A percentile compares a stretch with the other conserved stretches of the same genome.
phyloP scores from a whole-genome alignment of 768 basidiomycete species.

The Psilocybe subaeruginosa region DNA sequence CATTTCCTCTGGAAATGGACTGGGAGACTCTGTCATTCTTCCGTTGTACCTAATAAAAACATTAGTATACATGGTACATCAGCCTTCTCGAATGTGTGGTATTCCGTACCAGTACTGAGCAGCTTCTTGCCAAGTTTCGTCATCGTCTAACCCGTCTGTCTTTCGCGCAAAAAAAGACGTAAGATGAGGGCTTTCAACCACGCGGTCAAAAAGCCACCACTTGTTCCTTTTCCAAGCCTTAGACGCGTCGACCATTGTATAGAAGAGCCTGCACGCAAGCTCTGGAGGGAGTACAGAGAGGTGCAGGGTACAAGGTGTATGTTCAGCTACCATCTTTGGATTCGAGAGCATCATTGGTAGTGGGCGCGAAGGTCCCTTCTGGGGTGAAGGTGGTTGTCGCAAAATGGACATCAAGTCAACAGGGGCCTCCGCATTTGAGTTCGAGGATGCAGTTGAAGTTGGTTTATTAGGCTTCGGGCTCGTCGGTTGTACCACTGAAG shows the following conservation, averaged over 20 bases:
- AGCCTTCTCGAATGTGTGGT: not conserved
- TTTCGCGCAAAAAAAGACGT: constrained; percentile 75
- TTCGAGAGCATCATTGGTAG: constrained; percentile 67
- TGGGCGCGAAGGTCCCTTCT: constrained; percentile 39
- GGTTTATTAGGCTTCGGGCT: constrained; percentile 19
- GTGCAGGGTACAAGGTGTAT: constrained; percentile 81
- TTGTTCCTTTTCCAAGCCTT: constrained; percentile 70
- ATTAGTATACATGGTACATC: not conserved
- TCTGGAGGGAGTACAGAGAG: constrained; percentile 69
- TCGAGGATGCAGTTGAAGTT: constrained; percentile 1
- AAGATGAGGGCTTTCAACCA: constrained; percentile 86
- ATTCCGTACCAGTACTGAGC: constrained; percentile 70
- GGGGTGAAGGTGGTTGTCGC: constrained; percentile 47
- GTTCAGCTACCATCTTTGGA: constrained; percentile 63
- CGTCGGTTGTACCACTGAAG: constrained; percentile 9
- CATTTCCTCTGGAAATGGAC: constrained; percentile 66
- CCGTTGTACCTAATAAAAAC: constrained; percentile 73
- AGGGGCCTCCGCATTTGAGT: constrained; percentile 29
- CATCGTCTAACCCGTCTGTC: constrained; percentile 42
- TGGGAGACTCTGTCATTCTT: constrained; percentile 56
- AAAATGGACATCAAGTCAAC: constrained; percentile 61
- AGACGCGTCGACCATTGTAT: constrained; percentile 68
- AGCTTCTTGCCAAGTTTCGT: constrained; percentile 67
- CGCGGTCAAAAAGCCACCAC: constrained; percentile 83
- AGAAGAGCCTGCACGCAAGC: constrained; percentile 75